These are phyloP conservation scores for Bipolaris cookei DNA, from an alignment of 2,329 filamentous ascomycete species.

Conservation along the genomic window DNA sequence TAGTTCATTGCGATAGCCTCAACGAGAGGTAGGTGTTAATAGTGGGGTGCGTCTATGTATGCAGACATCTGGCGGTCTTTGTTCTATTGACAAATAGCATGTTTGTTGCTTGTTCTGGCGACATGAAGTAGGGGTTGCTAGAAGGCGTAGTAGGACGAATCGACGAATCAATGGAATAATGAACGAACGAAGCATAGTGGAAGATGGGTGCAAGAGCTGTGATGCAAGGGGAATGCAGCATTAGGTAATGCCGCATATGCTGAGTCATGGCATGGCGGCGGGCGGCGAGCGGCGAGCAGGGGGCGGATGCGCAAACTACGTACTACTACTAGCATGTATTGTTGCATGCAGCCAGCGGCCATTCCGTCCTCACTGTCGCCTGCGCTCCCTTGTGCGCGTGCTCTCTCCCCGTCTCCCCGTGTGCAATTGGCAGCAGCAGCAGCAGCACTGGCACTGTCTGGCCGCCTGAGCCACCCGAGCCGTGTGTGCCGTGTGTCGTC, in stretches of 20 bases:
- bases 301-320: constrained; percentile 27
- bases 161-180: no score
- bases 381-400: constrained; percentile 10
- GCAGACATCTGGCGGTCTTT: neutral
- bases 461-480: neutral
- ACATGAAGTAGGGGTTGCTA: neutral
- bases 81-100: neutral
- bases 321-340: neutral
- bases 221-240: no score
- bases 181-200: no score
- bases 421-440: constrained; percentile 9
- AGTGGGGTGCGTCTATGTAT: neutral
- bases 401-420: neutral
- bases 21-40: neutral
- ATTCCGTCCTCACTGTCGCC: constrained; percentile 8
- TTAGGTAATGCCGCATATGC: no score
- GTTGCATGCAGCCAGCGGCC: neutral
- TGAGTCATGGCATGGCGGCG: neutral
- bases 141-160: no score
- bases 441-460: constrained; percentile 10
- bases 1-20: neutral
- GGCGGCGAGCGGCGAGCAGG: constrained; percentile 12
- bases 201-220: neutral
- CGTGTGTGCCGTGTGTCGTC: no score
- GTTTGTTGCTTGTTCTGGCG: constrained; percentile 3